These are phyloP conservation scores for Diaporthe capsici DNA, from an alignment of 2,329 filamentous ascomycete genomes.

Conservation along the genomic window DNA sequence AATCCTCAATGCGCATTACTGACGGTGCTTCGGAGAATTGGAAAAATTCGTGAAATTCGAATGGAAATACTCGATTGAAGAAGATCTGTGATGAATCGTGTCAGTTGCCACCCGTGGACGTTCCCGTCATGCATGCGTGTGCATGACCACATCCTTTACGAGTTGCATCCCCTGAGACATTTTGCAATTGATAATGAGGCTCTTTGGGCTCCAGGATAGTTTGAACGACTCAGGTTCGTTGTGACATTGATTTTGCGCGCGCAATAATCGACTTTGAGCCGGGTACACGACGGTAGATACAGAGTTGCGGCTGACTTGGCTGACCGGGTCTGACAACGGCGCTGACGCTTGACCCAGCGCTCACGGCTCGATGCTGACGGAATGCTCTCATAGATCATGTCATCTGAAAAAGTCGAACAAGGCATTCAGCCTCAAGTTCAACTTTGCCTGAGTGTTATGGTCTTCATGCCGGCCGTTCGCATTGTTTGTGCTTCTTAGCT, in stretches of 20 bases:
- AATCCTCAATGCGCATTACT: no score
- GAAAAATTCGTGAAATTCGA: no score
- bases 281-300: not conserved
- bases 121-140: not conserved
- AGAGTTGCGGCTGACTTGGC: not conserved
- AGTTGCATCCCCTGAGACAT: not conserved
- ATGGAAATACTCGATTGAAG: not conserved
- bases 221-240: not conserved
- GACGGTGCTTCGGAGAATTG: rapidly evolving
- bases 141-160: not conserved
- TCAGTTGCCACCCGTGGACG: not conserved
- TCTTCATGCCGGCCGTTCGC: no score
- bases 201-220: not conserved
- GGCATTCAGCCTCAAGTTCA: no score
- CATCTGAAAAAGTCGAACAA: not conserved
- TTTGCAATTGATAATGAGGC: not conserved
- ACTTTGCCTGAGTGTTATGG: no score
- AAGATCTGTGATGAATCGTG: not conserved
- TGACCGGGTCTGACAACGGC: not conserved
- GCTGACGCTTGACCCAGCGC: not conserved
- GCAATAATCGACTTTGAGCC: not conserved
- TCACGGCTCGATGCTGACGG: not conserved
- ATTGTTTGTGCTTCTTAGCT: no score
- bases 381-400: not conserved
- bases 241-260: not conserved